phyloP scores from a whole-genome alignment of 2,329 filamentous ascomycete genomes.

The Diaporthe sp. region DNA sequence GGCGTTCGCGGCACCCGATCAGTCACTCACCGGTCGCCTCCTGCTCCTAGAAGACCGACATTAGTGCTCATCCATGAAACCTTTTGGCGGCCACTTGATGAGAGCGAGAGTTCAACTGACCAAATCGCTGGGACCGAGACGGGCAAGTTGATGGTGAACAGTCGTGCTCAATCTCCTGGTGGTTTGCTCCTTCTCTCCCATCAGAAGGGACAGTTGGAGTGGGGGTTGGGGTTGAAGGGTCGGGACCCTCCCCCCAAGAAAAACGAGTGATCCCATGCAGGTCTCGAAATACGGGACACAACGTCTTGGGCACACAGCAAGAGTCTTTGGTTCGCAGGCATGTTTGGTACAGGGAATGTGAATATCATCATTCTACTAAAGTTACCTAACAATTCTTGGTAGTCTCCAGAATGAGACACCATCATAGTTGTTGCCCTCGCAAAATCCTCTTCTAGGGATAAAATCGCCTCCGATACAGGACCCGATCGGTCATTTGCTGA shows the following conservation, averaged over 20 bases:
- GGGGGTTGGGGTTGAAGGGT: not conserved
- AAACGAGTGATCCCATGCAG: not conserved
- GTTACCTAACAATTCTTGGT: not conserved
- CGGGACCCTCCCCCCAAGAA: not conserved
- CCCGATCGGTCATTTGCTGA: not conserved
- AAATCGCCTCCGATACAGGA: constrained; percentile 29
- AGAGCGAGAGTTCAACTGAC: not conserved
- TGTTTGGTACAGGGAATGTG: not conserved
- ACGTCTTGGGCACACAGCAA: not conserved
- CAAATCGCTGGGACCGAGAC: not conserved
- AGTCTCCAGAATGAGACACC: not conserved
- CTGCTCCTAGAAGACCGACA: not conserved
- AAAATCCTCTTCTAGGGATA: not conserved
- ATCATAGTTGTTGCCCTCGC: not conserved
- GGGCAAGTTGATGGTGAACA: not conserved
- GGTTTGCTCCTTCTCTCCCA: not conserved
- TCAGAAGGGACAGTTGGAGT: not conserved
- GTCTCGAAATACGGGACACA: not conserved
- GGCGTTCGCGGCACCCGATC: not conserved
- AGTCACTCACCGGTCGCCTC: not conserved
- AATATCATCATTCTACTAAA: too few species aligned
- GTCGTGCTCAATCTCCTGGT: not conserved
- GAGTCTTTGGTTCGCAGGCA: not conserved
- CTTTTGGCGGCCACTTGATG: not conserved
- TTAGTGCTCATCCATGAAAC: not conserved